Conservation (phyloP, 192 early-diverging fungal species). For the Endogone sp. region DNA sequence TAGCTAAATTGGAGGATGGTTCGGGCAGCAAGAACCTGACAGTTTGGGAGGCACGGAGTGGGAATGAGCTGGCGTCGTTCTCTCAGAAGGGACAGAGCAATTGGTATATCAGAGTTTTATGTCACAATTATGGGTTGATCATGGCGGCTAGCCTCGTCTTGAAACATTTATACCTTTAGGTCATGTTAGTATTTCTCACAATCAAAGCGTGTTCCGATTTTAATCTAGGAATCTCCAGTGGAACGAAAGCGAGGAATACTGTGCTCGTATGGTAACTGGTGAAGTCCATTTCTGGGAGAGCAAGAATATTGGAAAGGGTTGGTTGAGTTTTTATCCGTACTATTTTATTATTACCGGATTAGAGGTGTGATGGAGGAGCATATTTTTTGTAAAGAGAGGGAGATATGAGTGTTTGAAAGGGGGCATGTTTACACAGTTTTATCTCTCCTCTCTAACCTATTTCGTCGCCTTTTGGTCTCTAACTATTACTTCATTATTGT, state of each 20-base stretch:
- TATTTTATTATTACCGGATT: not conserved
- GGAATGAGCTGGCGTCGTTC: conserved; percentile 65
- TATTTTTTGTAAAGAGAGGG: too few species aligned
- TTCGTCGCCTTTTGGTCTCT: too few species aligned
- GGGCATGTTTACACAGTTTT: too few species aligned
- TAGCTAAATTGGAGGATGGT: conserved; percentile 67
- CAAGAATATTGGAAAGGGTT: conserved; percentile 53
- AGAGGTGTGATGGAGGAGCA: not conserved
- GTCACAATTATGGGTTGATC: too few species aligned
- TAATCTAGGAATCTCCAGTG: conserved; percentile 92
- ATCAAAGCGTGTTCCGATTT: too few species aligned
- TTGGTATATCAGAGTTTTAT: conserved; percentile 38
- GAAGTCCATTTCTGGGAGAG: conserved; percentile 88
- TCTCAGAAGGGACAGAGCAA: conserved; percentile 76
- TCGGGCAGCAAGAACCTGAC: conserved; percentile 73
- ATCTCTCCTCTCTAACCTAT: too few species aligned
- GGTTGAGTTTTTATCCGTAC: conserved; percentile 17
- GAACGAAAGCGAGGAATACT: conserved; percentile 88
- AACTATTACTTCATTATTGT: too few species aligned
- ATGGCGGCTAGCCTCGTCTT: too few species aligned
- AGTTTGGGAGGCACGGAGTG: conserved; percentile 75
- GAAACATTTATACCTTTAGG: too few species aligned
- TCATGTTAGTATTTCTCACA: too few species aligned
- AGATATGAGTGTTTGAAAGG: not conserved
- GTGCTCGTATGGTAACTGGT: conserved; percentile 77